Evolutionary conservation across 164 flowering plant genomes (phyloP).

Genomic region (Vitis riparia): DNA sequence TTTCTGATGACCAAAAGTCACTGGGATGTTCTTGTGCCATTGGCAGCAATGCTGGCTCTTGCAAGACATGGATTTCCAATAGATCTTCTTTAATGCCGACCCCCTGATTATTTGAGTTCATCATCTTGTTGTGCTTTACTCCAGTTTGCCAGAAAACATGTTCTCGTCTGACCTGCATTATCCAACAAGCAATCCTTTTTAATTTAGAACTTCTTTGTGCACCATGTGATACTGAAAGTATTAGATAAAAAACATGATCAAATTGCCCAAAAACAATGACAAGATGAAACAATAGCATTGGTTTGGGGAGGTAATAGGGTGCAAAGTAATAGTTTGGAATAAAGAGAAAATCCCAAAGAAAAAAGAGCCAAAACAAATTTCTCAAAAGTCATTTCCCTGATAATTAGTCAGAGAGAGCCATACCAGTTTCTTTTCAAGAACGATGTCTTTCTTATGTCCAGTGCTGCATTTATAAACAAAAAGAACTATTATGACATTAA

Average conservation of each 20-base stretch:
- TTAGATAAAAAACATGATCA: too few species aligned
- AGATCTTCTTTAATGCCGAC: neutral
- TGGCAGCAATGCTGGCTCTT: conserved; percentile 8
- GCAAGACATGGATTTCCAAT: conserved; percentile 2
- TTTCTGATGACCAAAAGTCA: conserved; percentile 1
- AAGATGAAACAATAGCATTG: too few species aligned
- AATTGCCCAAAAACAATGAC: too few species aligned
- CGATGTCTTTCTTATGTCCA: conserved; percentile 77
- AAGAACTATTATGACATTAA: conserved; percentile 1
- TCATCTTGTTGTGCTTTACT: conserved; percentile 24
- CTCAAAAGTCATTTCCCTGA: too few species aligned
- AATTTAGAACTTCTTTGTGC: too few species aligned
- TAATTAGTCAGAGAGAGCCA: conserved; percentile 9
- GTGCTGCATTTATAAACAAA: conserved; percentile 61
- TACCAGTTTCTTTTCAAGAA: conserved; percentile 75
- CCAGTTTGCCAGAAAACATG: conserved; percentile 56
- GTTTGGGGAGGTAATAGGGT: too few species aligned
- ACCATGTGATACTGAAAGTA: too few species aligned
- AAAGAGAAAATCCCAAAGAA: too few species aligned
- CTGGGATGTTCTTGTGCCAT: conserved; percentile 7
- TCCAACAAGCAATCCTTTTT: neutral
- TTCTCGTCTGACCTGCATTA: conserved; percentile 62
- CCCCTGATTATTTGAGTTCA: conserved; percentile 13
- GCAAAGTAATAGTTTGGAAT: too few species aligned
- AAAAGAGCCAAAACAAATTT: too few species aligned